Evolutionary conservation across 441 rosid species (phyloP).

Genomic region (Euphorbia schlechtendalii): DNA sequence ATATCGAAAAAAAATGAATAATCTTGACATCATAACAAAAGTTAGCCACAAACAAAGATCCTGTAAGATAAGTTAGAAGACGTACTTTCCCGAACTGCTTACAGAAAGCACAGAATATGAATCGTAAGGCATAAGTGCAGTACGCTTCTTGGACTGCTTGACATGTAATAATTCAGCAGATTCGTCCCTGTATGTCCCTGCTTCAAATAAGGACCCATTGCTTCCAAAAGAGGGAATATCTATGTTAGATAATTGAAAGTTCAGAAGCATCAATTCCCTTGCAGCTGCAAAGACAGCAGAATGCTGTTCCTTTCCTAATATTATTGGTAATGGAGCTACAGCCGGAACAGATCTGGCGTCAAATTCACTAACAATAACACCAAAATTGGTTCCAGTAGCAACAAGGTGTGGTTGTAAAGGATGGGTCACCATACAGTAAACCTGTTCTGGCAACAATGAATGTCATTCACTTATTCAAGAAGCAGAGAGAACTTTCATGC

Average conservation of each 20-base stretch:
- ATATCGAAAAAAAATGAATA: constrained; percentile 3
- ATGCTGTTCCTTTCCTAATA: constrained; percentile 83
- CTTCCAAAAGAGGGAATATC: constrained; percentile 84
- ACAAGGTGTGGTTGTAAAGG: constrained; percentile 97
- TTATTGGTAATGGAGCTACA: constrained; percentile 76
- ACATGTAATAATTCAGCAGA: constrained; percentile 61
- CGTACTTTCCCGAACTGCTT: constrained; percentile 98
- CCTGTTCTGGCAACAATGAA: constrained; percentile 45
- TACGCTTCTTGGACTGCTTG: constrained; percentile 84
- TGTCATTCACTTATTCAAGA: constrained; percentile 5
- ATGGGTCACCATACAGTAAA: constrained; percentile 97
- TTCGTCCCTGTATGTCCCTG: constrained; percentile 78
- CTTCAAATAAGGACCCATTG: constrained; percentile 76
- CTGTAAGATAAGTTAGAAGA: constrained; percentile 18
- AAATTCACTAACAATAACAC: constrained; percentile 90
- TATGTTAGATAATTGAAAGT: constrained; percentile 74
- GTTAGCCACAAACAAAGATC: neutral
- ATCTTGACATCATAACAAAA: constrained; percentile 9
- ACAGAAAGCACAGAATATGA: constrained; percentile 91
- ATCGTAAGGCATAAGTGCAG: constrained; percentile 94
- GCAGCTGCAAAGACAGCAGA: constrained; percentile 82
- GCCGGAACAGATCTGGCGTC: constrained; percentile 92
- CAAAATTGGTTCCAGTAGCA: constrained; percentile 93
- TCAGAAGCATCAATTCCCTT: constrained; percentile 81
- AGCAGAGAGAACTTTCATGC: neutral